Conservation (phyloP, 1,139 yeast genomes). For the Maudiozyma humilis region DNA sequence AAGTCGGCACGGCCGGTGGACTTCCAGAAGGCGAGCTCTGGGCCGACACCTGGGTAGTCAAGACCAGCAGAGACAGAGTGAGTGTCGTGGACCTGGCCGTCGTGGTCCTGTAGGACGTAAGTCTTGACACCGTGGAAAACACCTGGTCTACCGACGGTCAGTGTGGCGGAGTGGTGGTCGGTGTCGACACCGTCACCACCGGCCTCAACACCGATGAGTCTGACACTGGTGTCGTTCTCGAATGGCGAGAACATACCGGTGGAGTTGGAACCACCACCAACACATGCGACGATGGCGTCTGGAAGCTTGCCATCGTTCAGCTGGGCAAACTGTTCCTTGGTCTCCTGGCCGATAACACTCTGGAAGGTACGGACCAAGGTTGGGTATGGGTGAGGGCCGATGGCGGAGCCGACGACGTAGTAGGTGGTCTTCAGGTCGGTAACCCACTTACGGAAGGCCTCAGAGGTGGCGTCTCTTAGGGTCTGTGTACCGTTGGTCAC, state of each 20-base stretch:
- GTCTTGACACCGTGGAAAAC: slow-evolving; percentile 98
- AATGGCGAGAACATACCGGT: slow-evolving; percentile 95
- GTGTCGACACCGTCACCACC: slow-evolving; percentile 97
- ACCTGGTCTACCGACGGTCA: slow-evolving; percentile 89
- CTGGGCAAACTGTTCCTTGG: slow-evolving; percentile 79
- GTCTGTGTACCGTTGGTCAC: slow-evolving; percentile 94
- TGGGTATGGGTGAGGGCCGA: slow-evolving; percentile 99
- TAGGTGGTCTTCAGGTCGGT: slow-evolving; percentile 78
- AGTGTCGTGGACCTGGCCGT: slow-evolving; percentile 96
- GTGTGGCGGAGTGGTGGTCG: slow-evolving; percentile 81
- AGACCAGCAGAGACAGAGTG: slow-evolving; percentile 97
- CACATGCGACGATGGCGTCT: slow-evolving; percentile 93
- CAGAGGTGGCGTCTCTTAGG: slow-evolving; percentile 94
- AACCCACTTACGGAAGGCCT: slow-evolving; percentile 95
- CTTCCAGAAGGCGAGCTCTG: slow-evolving; percentile 95
- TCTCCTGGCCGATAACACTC: slow-evolving; percentile 90
- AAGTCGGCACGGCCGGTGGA: slow-evolving; percentile 86
- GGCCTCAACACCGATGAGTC: slow-evolving; percentile 91
- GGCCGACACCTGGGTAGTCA: slow-evolving; percentile 99
- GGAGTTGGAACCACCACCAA: slow-evolving; percentile 97
- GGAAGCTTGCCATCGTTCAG: slow-evolving; percentile 78
- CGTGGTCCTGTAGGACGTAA: slow-evolving; percentile 77
- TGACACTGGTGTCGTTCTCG: slow-evolving; percentile 69
- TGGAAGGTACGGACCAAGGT: slow-evolving; percentile 97
- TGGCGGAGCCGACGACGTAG: slow-evolving; percentile 94